Percentiles rank a stretch among this genome's conserved stretches.
phyloP scores from a whole-genome alignment of 75 land plant species.

The Ceratopteris richardii region DNA sequence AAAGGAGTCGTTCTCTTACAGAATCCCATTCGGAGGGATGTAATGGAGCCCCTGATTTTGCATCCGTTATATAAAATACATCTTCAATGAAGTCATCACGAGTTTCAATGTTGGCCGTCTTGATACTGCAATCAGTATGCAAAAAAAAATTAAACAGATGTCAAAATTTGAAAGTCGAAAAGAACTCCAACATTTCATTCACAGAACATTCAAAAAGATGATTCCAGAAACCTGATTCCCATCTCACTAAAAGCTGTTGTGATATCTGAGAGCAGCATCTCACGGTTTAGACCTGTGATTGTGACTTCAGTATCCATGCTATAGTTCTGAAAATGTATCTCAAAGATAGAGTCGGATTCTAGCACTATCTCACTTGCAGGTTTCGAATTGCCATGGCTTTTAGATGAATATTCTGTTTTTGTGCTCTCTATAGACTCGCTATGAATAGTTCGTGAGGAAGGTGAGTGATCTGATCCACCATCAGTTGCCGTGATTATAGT shows the following conservation, averaged over 20 bases:
- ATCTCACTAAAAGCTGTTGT: constrained; percentile 25
- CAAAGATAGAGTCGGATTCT: constrained; percentile 1
- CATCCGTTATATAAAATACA: constrained; percentile 30
- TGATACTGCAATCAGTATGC: constrained; percentile 19
- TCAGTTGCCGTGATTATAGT: too few relatives aligned
- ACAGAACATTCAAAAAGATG: too few relatives aligned
- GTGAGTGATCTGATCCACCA: too few relatives aligned
- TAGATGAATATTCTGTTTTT: too few relatives aligned
- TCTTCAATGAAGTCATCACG: constrained; percentile 18
- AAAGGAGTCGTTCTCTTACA: constrained; percentile 13
- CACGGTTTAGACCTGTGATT: constrained; percentile 23
- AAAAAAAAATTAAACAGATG: not conserved
- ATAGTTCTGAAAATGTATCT: constrained; percentile 20
- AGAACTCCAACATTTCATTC: too few relatives aligned
- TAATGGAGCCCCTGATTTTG: constrained; percentile 14
- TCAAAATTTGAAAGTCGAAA: not conserved
- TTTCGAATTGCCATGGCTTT: too few relatives aligned
- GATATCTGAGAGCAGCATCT: constrained; percentile 32
- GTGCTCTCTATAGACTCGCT: too few relatives aligned
- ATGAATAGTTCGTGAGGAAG: too few relatives aligned
- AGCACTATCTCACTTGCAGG: too few relatives aligned
- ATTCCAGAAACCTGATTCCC: constrained; percentile 36
- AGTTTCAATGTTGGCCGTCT: constrained; percentile 29
- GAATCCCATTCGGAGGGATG: constrained; percentile 10
- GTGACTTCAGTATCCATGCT: constrained; percentile 20